These are phyloP conservation scores for Agarophyton chilense DNA, from an alignment of 23 red algal genomes.

Conservation along the genomic window DNA sequence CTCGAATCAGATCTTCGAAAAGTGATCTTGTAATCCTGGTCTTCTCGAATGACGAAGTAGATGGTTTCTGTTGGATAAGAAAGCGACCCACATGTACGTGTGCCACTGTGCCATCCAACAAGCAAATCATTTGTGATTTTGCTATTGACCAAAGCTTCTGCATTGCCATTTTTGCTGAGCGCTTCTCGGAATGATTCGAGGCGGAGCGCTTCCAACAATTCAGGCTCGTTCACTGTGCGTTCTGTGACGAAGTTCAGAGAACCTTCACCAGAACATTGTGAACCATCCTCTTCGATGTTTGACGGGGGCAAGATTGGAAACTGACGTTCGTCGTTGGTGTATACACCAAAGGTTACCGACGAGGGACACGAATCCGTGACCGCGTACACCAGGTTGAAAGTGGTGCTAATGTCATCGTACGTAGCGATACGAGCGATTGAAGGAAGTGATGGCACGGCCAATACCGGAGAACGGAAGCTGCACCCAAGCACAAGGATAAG, in stretches of 20 bases:
- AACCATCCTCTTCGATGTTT: constrained; percentile 12
- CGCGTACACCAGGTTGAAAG: constrained; percentile 18
- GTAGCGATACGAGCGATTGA: not conserved
- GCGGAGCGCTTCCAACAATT: not conserved
- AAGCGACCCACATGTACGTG: constrained; percentile 3
- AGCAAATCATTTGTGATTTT: not conserved
- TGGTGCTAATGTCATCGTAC: constrained; percentile 34
- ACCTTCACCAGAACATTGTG: constrained; percentile 4
- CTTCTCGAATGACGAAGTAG: constrained; percentile 45
- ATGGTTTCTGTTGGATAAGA: constrained; percentile 22
- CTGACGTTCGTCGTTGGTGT: constrained; percentile 37
- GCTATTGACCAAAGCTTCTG: constrained; percentile 2
- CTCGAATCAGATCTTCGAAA: not conserved
- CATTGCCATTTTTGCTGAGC: constrained; percentile 11
- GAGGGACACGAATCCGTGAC: constrained; percentile 4
- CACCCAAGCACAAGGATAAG: not conserved
- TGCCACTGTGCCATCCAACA: constrained; percentile 8
- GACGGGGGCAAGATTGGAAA: constrained; percentile 5
- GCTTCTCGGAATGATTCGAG: constrained; percentile 25
- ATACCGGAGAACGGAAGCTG: not conserved
- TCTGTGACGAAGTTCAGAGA: constrained; percentile 43
- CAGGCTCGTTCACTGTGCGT: constrained; percentile 29
- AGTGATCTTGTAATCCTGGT: constrained; percentile 4
- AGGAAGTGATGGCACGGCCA: not conserved
- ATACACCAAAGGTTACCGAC: constrained; percentile 3